Percentiles rank a stretch among this genome's conserved stretches.
These are phyloP conservation scores for Linanthus parryae DNA, from an alignment of 148 eudicot species.

Conservation along the genomic window DNA sequence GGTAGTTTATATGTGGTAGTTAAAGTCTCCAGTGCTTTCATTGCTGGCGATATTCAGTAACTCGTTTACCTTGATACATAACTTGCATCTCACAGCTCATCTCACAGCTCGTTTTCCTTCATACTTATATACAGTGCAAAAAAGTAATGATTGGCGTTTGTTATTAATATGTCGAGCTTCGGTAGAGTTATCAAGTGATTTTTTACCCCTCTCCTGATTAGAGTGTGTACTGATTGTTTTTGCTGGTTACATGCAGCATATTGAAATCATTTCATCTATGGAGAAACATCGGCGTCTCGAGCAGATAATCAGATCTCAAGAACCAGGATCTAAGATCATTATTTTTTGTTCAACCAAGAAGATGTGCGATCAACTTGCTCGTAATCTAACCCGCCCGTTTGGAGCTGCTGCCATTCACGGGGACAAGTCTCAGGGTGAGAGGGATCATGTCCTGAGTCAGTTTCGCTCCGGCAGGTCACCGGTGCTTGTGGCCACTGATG, in stretches of 20 bases:
- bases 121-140: no score
- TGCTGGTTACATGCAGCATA: slow-evolving; percentile 35
- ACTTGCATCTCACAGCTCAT: no score
- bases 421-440: slow-evolving; percentile 80
- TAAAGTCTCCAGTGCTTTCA: no score
- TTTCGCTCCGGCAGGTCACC: slow-evolving; percentile 81
- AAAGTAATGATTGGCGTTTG: no score
- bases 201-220: no score
- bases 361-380: slow-evolving; percentile 91
- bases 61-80: no score
- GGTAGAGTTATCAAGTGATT: no score
- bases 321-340: slow-evolving; percentile 91
- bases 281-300: slow-evolving; percentile 78
- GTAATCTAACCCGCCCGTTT: slow-evolving; percentile 56
- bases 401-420: slow-evolving; percentile 97
- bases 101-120: no score
- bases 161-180: no score
- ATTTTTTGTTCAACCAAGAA: slow-evolving; percentile 92
- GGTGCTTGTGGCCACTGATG: slow-evolving; percentile 96
- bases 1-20: no score
- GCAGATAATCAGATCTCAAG: slow-evolving; percentile 83
- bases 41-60: no score
- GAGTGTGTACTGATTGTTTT: slow-evolving; percentile 1
- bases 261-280: slow-evolving; percentile 60
- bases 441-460: slow-evolving; percentile 71